Percentiles rank a stretch among this genome's conserved stretches.
phyloP scores from a whole-genome alignment of 345 rosid species.

The Eucalyptus tenuipes region DNA sequence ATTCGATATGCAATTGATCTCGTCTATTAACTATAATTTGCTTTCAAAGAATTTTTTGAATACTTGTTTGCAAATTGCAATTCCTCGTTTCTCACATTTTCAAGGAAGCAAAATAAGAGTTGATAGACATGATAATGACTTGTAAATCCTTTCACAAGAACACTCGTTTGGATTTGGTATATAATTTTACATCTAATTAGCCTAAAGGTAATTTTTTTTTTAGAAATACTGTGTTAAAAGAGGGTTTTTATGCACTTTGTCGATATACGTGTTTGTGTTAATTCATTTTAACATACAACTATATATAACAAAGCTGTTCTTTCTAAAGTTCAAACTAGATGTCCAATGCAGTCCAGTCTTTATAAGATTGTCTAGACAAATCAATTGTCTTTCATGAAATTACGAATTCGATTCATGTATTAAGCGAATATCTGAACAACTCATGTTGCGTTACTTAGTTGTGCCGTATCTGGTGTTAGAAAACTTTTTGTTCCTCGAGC shows the following conservation, averaged over 20 bases:
- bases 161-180: no score
- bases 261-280: neutral
- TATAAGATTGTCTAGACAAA: neutral
- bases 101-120: neutral
- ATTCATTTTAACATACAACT: neutral
- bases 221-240: no score
- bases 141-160: no score
- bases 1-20: neutral
- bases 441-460: neutral
- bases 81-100: neutral
- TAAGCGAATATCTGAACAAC: no score
- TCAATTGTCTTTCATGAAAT: neutral
- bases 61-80: neutral
- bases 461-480: neutral
- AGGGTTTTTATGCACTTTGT: no score
- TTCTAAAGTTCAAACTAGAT: neutral
- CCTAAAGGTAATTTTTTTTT: no score
- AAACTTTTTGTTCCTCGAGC: neutral
- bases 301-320: neutral
- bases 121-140: no score
- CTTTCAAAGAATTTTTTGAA: neutral
- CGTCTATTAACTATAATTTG: neutral
- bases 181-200: no score
- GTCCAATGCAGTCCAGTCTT: neutral
- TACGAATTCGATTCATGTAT: neutral